These are phyloP conservation scores for Marchantia paleacea DNA, from an alignment of 225 moss, liverwort and hornwort genomes.

Conservation along the genomic window DNA sequence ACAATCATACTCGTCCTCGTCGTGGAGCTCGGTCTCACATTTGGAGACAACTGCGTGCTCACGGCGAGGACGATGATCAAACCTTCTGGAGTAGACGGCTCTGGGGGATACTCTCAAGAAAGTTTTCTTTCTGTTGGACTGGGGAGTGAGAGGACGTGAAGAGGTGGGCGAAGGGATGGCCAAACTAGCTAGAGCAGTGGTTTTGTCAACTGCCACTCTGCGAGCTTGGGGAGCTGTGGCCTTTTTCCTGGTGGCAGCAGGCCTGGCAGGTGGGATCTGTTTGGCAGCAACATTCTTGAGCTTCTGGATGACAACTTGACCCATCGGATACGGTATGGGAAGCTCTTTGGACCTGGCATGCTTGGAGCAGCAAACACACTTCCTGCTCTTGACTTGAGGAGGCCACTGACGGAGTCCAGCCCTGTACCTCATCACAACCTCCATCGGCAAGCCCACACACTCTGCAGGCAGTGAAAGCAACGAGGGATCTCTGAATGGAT, in stretches of 20 bases:
- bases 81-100: neutral
- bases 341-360: neutral
- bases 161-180: neutral
- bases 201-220: neutral
- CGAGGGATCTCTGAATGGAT: neutral
- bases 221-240: neutral
- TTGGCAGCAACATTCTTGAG: neutral
- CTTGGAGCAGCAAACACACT: slow-evolving; percentile 6
- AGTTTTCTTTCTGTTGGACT: neutral
- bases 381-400: slow-evolving; percentile 10
- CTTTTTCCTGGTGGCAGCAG: neutral
- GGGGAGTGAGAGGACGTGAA: neutral
- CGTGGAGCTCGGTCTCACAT: neutral
- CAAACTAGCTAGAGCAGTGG: neutral
- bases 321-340: neutral
- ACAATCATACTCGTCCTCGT: neutral
- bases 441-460: slow-evolving; percentile 18
- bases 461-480: slow-evolving; percentile 15
- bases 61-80: neutral
- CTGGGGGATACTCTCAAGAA: neutral
- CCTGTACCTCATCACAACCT: slow-evolving; percentile 6
- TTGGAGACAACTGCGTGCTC: neutral
- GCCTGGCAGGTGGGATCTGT: neutral
- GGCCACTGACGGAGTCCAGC: neutral
- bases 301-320: neutral